Evolutionary conservation across 2,329 filamentous ascomycete genomes (phyloP), one percentile per base, ranked within the genome.

Genomic region (Fusarium pseudonygamai): DNA sequence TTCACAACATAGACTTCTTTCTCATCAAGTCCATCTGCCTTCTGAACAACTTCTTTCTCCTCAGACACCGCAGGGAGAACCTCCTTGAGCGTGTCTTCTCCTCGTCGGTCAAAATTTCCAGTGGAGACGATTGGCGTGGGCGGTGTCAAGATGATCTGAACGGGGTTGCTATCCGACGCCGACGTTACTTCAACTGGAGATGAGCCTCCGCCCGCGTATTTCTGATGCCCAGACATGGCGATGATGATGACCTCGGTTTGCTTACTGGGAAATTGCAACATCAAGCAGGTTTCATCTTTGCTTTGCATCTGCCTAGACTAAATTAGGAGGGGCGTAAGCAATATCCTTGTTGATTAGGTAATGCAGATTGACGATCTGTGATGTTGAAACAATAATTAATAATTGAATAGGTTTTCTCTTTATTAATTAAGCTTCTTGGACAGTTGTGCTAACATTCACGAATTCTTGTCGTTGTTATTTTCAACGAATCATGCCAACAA

Each of bases 71-170:
- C 57, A 14, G 62, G 53, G 7, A 72, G 40, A 24, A 47, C 60
- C 52, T 72, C 68, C 18, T 74, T 72, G 16, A 72, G 30, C 7
- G 64, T 69, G 18, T 74, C 68, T 39, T 72, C 60, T 11, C 30
- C 42, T 36, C 28, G 36, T 14, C 10, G n/a, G 32, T 26, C 40
- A n/a, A 50, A 32, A 12, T 18, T 16, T 16, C 7, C 32, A 45
- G 43, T 32, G 43, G 62, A 34, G 28, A n/a, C n/a, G 1, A 74
- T 63, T 12, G 73, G 73, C 20, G 73, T 75, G 0, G 73, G 67
- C 16, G 73, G 73, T 1, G 73, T 75, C 24, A 75, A n/a, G 3
- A 72, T 60, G 24, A 75, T 75, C n/a, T 64, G 45, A 37, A 75
- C 73, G 32, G 39, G 39, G 10, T 47, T 28, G 7, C 18, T 47